Conservation (phyloP, 129 eudicot species). For the Scalesia atractyloides region DNA sequence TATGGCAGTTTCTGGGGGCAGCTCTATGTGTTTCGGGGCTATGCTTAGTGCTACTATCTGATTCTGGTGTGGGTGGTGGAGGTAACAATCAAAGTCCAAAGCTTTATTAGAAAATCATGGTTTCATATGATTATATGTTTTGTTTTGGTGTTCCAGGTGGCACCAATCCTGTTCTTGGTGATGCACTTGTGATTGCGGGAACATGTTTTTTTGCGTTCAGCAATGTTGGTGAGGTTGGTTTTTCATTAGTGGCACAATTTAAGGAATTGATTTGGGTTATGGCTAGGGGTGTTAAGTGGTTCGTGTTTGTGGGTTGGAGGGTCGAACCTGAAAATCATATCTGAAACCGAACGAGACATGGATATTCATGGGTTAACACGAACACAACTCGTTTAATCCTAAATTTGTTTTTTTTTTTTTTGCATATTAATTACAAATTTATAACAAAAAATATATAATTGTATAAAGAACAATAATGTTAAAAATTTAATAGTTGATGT, state of each 20-base stretch:
- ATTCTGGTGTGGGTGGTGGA: conserved; percentile 74
- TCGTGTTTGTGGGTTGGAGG: no score
- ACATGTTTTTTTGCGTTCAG: conserved; percentile 68
- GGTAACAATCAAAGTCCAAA: conserved; percentile 37
- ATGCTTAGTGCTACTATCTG: conserved; percentile 70
- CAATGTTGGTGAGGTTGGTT: conserved; percentile 83
- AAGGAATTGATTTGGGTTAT: background rate
- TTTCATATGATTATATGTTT: background rate
- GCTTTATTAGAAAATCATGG: background rate
- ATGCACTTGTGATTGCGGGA: conserved; percentile 70
- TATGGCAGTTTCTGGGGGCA: conserved; percentile 81
- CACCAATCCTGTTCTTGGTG: conserved; percentile 80
- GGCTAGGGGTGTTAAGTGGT: no score
- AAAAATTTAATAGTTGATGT: no score
- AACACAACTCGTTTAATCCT: no score
- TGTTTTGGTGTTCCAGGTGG: conserved; percentile 60
- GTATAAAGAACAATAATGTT: no score
- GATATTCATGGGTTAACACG: no score
- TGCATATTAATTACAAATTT: no score
- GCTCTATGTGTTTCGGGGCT: conserved; percentile 71
- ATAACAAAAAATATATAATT: no score
- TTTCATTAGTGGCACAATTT: background rate
- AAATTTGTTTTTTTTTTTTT: no score
- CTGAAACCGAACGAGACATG: no score
- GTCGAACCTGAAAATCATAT: no score